Evolutionary conservation across 306 rosid genomes (phyloP).

Genomic region (Lathyrus aphaca): DNA sequence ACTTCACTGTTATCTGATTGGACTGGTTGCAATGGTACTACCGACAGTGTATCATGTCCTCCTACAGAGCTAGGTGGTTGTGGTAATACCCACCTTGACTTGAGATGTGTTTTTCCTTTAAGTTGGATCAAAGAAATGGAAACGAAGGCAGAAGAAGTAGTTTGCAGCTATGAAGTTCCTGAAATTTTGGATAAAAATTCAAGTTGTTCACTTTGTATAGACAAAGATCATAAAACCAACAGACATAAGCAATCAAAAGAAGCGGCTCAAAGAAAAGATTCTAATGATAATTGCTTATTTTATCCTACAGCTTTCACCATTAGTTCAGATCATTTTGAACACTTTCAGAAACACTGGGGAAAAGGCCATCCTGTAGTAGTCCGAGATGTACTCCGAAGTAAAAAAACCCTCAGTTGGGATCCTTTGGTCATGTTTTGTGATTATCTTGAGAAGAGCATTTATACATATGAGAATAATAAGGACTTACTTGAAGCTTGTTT

Average conservation of each 20-base stretch:
- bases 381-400: constrained; percentile 60
- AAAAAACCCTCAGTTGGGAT: constrained; percentile 78
- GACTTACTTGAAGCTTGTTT: constrained; percentile 71
- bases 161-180: constrained; percentile 97
- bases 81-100: constrained; percentile 73
- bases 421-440: constrained; percentile 78
- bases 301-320: constrained; percentile 63
- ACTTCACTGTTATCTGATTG: constrained; percentile 49
- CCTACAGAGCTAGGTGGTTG: constrained; percentile 71
- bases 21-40: constrained; percentile 50
- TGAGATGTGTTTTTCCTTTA: constrained; percentile 70
- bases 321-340: constrained; percentile 71
- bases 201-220: constrained; percentile 73
- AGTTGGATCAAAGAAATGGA: constrained; percentile 86
- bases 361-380: constrained; percentile 94
- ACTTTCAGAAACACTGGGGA: constrained; percentile 97
- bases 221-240: constrained; percentile 51
- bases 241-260: constrained; percentile 57
- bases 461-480: constrained; percentile 67
- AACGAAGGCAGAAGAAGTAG: constrained; percentile 90
- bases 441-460: constrained; percentile 79
- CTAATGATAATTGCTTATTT: constrained; percentile 75
- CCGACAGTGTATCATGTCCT: constrained; percentile 60
- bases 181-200: constrained; percentile 72
- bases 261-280: constrained; percentile 73